Percentiles rank a stretch among this genome's conserved stretches.
Conservation (phyloP, 2,329 filamentous ascomycete genomes). For the Aspergillus melleus region DNA sequence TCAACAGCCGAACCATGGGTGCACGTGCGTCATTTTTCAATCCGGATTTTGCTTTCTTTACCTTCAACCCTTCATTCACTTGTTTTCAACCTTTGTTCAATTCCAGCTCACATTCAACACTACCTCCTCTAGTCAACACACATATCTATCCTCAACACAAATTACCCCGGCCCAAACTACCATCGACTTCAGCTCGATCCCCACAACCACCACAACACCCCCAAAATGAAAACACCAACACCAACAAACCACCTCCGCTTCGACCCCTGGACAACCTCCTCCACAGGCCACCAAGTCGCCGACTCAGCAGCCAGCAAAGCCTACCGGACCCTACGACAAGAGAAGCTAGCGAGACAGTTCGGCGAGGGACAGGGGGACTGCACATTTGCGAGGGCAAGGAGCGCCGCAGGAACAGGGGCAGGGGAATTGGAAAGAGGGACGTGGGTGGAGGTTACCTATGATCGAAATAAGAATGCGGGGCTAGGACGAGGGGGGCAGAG, state of each 20-base stretch:
- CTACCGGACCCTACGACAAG: conserved; percentile 66
- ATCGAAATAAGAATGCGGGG: too few relatives aligned
- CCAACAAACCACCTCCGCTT: conserved; percentile 33
- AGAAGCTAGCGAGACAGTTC: conserved; percentile 72
- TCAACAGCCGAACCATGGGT: conserved; percentile 14
- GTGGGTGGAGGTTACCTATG: background rate
- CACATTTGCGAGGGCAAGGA: background rate
- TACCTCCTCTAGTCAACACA: too few relatives aligned
- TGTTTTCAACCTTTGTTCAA: too few relatives aligned
- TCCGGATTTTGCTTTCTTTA: background rate
- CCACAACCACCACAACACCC: too few relatives aligned
- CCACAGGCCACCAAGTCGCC: conserved; percentile 76
- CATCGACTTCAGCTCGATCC: too few relatives aligned
- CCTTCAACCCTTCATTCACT: background rate
- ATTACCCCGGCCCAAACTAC: too few relatives aligned
- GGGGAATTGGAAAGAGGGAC: conserved; percentile 44
- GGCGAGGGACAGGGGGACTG: background rate
- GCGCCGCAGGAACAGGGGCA: too few relatives aligned
- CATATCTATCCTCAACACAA: too few relatives aligned
- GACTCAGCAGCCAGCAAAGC: conserved; percentile 64
- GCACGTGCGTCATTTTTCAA: background rate
- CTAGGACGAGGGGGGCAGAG: conserved; percentile 24
- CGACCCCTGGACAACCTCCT: conserved; percentile 62
- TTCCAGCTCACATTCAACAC: too few relatives aligned
- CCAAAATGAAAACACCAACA: background rate